Evolutionary conservation across 2,329 filamentous ascomycete species (phyloP).

Genomic region (Huntiella savannae): DNA sequence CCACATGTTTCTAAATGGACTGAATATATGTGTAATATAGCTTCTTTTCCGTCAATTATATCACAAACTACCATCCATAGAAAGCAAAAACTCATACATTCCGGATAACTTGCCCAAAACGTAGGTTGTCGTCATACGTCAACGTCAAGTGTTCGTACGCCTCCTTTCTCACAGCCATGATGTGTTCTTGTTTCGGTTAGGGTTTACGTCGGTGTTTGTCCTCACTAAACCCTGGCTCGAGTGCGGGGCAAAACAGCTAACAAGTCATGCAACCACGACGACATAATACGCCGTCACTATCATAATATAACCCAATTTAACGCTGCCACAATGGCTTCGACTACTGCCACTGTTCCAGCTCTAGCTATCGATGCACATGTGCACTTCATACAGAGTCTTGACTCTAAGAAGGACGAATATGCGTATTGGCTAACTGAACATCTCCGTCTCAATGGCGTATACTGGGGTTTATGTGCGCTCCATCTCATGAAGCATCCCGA

Average conservation of each 20-base stretch:
- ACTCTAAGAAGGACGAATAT: slow-evolving; percentile 81
- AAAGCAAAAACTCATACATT: too few species aligned
- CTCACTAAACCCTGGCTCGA: neutral
- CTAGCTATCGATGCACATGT: slow-evolving; percentile 49
- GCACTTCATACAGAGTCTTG: slow-evolving; percentile 78
- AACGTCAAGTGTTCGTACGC: neutral
- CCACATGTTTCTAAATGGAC: too few species aligned
- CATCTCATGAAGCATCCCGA: slow-evolving; percentile 68
- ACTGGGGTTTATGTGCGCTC: slow-evolving; percentile 84
- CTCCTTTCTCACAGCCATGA: neutral
- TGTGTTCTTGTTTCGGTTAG: neutral
- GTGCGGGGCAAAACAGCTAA: neutral
- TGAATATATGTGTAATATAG: too few species aligned
- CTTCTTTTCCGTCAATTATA: too few species aligned
- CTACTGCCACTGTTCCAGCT: slow-evolving; percentile 21
- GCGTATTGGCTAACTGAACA: slow-evolving; percentile 98
- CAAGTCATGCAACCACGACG: neutral
- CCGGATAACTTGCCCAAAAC: too few species aligned
- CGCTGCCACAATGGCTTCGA: slow-evolving; percentile 1
- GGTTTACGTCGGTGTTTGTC: neutral
- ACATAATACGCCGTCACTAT: neutral
- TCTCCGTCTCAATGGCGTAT: slow-evolving; percentile 81
- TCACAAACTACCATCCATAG: too few species aligned
- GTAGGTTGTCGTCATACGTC: neutral
- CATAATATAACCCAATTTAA: neutral